Evolutionary conservation across 2,329 filamentous ascomycete genomes (phyloP).

Genomic region (Cladophialophora yegresii): DNA sequence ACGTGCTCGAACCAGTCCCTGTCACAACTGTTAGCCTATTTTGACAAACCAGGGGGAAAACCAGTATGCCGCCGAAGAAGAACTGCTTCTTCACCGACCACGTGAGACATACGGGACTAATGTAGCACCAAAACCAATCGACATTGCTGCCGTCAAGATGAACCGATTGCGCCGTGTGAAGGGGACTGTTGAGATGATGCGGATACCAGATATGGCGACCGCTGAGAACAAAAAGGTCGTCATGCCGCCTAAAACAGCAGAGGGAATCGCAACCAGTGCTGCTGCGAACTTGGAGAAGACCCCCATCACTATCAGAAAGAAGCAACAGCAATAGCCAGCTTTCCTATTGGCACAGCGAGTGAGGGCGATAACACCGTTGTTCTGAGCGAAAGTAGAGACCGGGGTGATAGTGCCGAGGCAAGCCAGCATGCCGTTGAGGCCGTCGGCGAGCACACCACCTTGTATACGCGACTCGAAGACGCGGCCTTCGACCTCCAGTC

Average conservation of each 20-base stretch:
- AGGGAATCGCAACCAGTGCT: conserved; percentile 66
- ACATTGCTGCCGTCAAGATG: conserved; percentile 63
- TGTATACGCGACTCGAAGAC: conserved; percentile 68
- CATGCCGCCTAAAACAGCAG: conserved; percentile 50
- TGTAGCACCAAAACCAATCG: conserved; percentile 60
- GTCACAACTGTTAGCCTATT: neutral
- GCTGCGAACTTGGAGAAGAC: conserved; percentile 71
- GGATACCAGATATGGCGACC: conserved; percentile 66
- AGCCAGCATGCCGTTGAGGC: conserved; percentile 64
- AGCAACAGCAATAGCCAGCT: conserved; percentile 65
- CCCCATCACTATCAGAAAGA: conserved; percentile 68
- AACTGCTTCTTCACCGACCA: neutral
- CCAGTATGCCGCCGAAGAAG: neutral
- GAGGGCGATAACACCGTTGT: conserved; percentile 68
- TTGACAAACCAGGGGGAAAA: neutral
- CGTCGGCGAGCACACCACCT: conserved; percentile 67
- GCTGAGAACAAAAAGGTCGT: conserved; percentile 68
- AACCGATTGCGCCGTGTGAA: conserved; percentile 68
- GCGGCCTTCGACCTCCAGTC: conserved; percentile 63
- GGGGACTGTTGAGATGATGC: conserved; percentile 63
- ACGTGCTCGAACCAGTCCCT: conserved; percentile 47
- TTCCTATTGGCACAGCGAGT: conserved; percentile 69
- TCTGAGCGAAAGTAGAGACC: conserved; percentile 68
- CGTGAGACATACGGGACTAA: conserved; percentile 40
- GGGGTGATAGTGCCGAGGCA: conserved; percentile 67